phyloP scores from a whole-genome alignment of 1,284 basidiomycete species.

The Kwoniella shivajii region DNA sequence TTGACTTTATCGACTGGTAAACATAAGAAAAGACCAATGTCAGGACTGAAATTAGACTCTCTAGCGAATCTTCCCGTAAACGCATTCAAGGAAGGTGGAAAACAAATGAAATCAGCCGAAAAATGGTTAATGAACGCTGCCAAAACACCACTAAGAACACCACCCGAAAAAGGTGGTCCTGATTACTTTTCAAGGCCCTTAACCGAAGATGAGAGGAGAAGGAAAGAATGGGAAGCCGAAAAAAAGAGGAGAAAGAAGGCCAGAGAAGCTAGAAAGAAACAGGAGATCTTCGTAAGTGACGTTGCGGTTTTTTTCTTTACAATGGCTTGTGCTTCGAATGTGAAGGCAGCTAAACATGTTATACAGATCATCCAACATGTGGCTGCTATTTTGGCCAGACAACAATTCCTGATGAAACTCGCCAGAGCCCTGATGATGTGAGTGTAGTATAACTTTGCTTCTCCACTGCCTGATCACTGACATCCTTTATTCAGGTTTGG shows the following conservation, averaged over 20 bases:
- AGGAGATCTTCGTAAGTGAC: conserved; percentile 70
- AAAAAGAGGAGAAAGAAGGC: conserved; percentile 55
- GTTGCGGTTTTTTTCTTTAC: background rate
- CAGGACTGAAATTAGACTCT: conserved; percentile 30
- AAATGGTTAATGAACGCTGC: conserved; percentile 43
- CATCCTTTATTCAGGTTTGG: conserved; percentile 63
- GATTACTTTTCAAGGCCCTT: conserved; percentile 50
- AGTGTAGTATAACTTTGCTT: conserved; percentile 5
- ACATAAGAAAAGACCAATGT: conserved; percentile 27
- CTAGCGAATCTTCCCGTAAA: conserved; percentile 26
- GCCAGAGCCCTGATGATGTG: conserved; percentile 87
- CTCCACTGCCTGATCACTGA: background rate
- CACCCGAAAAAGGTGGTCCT: conserved; percentile 37
- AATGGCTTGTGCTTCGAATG: too few relatives aligned
- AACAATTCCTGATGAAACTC: conserved; percentile 88
- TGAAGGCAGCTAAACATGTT: too few relatives aligned
- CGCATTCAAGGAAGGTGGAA: conserved; percentile 37
- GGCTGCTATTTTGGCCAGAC: conserved; percentile 79
- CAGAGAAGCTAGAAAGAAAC: conserved; percentile 68
- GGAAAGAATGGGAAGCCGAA: conserved; percentile 60
- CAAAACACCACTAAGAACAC: conserved; percentile 38
- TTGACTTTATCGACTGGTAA: background rate
- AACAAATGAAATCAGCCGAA: conserved; percentile 41
- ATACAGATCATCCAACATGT: conserved; percentile 83
- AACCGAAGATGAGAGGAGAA: conserved; percentile 54